Base-by-base conservation (phyloP, 441 rosid species). In the Populus hybrid region DNA sequence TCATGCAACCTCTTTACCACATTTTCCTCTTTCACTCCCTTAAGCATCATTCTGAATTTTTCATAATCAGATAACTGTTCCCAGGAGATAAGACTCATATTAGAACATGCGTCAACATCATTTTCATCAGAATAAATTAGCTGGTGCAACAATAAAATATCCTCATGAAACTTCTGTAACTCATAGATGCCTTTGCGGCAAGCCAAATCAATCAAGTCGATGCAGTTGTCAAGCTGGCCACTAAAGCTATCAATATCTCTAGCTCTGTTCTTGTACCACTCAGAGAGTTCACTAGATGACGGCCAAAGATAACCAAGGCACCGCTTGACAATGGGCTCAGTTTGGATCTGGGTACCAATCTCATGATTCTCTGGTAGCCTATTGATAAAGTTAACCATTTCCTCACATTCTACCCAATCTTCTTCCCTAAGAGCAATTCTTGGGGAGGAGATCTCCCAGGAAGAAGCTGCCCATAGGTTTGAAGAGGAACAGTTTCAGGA, bases 391-490 rank as follows among this genome's bases (percentile, higher is more conserved):
- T 65, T 82, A 33, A 88, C 87, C 98, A 90, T 92, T 84, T 82
- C 88, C 81, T 90, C 95, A 82, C 98, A 91, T 87, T 97, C 99
- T 87, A 97, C 93, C 99, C 99, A 97, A 87, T 97, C 99, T 85
- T 90, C 97, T 88, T 91, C 93, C 86, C 99, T 94, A 84, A 93
- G 85, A 69, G 88, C 88, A 84, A 85, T 86, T 82, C 82, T 90
- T 64, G 89, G 31, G 31, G 31, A 97, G 99, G 83, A 97, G 98
- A 79, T 92, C n/a, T n/a, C n/a, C n/a, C n/a, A n/a, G n/a, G n/a
- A n/a, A n/a, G n/a, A n/a, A n/a, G n/a, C n/a, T n/a, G 99, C 26
- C 81, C 82, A 82, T 93, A 97, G 64, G 97, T 89, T 84, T 93
- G 95, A 79, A 92, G 94, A 9, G 92, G 93, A 83, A 93, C 85